A percentile compares a stretch with the other conserved stretches of the same genome.
phyloP scores from a whole-genome alignment of 495 filamentous ascomycete genomes.

The Penicillium diatomitis region DNA sequence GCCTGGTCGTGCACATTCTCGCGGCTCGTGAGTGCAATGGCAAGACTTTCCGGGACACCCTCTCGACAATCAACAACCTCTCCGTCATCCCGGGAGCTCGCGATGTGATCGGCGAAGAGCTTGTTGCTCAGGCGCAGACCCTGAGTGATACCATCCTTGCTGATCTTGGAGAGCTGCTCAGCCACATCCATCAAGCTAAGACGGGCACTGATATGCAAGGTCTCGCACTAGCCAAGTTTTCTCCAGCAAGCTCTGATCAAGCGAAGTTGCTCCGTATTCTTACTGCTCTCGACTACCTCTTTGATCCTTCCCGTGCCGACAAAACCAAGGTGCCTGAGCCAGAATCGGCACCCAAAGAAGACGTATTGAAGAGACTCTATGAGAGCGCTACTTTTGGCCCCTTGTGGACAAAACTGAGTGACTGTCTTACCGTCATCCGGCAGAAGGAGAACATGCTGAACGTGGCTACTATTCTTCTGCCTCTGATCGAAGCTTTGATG shows the following conservation, averaged over 20 bases:
- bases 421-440: conserved; percentile 79
- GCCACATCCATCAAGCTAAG: conserved; percentile 76
- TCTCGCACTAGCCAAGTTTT: conserved; percentile 88
- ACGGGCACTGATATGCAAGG: conserved; percentile 92
- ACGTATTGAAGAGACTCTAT: conserved; percentile 79
- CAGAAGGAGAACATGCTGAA: conserved; percentile 92
- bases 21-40: conserved; percentile 91
- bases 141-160: conserved; percentile 75
- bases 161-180: conserved; percentile 79
- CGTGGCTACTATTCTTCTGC: conserved; percentile 88
- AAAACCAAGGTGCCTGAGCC: conserved; percentile 46
- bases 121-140: conserved; percentile 74
- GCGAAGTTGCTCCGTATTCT: conserved; percentile 90
- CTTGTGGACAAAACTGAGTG: conserved; percentile 90
- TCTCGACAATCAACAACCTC: conserved; percentile 96
- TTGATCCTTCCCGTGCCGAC: conserved; percentile 58
- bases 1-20: conserved; percentile 89
- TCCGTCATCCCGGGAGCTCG: conserved; percentile 87
- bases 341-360: conserved; percentile 52
- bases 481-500: conserved; percentile 93
- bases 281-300: conserved; percentile 91
- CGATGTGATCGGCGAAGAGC: conserved; percentile 80
- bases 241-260: conserved; percentile 88
- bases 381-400: conserved; percentile 81
- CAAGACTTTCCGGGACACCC: conserved; percentile 92